A percentile compares a stretch with the other conserved stretches of the same genome.
phyloP scores from a whole-genome alignment of 768 basidiomycete species.

The Dacryopinax spathularia region DNA sequence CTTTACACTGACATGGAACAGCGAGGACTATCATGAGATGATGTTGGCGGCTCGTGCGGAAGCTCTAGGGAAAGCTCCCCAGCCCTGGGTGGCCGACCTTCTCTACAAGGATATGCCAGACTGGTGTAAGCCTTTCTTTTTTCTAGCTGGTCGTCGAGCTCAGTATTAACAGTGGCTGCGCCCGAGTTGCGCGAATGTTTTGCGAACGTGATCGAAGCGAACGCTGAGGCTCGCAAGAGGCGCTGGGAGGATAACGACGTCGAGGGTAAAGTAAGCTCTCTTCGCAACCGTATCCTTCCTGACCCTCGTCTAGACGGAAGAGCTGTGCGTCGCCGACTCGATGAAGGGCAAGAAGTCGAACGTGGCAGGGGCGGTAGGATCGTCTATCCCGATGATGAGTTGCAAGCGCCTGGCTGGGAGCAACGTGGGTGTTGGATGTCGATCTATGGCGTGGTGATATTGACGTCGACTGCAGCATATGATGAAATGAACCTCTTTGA shows the following conservation, averaged over 20 bases:
- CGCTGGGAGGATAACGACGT: neutral
- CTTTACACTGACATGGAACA: neutral
- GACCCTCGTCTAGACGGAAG: neutral
- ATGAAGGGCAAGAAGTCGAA: neutral
- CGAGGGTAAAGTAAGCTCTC: neutral
- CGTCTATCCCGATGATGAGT: neutral
- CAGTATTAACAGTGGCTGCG: neutral
- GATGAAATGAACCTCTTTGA: neutral
- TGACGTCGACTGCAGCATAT: neutral
- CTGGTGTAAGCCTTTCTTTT: neutral
- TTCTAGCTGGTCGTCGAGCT: too few species aligned
- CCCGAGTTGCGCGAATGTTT: neutral
- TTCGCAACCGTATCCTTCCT: neutral
- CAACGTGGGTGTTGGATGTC: too few species aligned
- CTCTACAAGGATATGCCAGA: neutral
- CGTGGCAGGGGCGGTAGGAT: neutral
- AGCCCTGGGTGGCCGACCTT: neutral
- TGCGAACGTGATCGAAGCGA: neutral
- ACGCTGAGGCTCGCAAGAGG: neutral
- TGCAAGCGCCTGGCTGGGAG: neutral
- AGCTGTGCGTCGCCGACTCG: neutral
- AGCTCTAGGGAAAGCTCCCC: neutral
- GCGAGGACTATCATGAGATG: neutral
- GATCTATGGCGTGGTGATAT: too few species aligned
- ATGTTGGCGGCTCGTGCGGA: neutral